Conservation (phyloP, 1,284 basidiomycete genomes). For the Takashimella tepidaria region DNA sequence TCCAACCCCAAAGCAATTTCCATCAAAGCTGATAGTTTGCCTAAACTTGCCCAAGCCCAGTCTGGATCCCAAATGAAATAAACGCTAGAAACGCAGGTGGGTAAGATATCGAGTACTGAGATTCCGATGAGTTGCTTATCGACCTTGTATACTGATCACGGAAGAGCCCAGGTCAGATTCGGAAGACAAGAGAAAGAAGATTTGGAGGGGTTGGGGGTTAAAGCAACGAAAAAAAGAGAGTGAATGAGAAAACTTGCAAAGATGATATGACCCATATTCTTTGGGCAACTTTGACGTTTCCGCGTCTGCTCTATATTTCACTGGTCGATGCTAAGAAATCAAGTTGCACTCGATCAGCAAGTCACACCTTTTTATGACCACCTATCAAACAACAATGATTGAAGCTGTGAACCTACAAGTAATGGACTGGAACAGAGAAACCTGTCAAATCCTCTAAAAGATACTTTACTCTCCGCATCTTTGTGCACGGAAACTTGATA, state of each 20-base stretch:
- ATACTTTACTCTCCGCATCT: slow-evolving; percentile 55
- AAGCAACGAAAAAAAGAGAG: not conserved
- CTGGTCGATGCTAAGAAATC: slow-evolving; percentile 8
- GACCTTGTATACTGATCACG: slow-evolving; percentile 59
- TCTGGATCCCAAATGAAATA: slow-evolving; percentile 89
- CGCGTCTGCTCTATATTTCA: slow-evolving; percentile 14
- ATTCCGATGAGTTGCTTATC: slow-evolving; percentile 80
- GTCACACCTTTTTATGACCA: too few relatives aligned
- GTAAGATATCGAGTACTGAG: slow-evolving; percentile 86
- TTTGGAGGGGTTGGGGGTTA: not conserved
- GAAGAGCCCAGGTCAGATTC: not conserved
- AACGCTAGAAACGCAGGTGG: slow-evolving; percentile 83
- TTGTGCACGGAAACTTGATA: slow-evolving; percentile 76
- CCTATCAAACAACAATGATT: too few relatives aligned
- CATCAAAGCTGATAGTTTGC: slow-evolving; percentile 82
- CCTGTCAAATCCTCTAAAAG: slow-evolving; percentile 56
- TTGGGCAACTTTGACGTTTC: slow-evolving; percentile 56
- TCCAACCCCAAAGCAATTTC: slow-evolving; percentile 69
- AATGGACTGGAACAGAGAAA: slow-evolving; percentile 81
- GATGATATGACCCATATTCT: slow-evolving; percentile 80
- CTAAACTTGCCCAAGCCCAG: slow-evolving; percentile 63
- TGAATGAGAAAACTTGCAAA: slow-evolving; percentile 41
- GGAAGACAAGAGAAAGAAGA: not conserved
- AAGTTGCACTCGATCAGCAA: not conserved
- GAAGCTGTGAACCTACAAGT: too few relatives aligned